Conservation (phyloP, 2,329 filamentous ascomycete genomes). For the Hypoxylon sp. region DNA sequence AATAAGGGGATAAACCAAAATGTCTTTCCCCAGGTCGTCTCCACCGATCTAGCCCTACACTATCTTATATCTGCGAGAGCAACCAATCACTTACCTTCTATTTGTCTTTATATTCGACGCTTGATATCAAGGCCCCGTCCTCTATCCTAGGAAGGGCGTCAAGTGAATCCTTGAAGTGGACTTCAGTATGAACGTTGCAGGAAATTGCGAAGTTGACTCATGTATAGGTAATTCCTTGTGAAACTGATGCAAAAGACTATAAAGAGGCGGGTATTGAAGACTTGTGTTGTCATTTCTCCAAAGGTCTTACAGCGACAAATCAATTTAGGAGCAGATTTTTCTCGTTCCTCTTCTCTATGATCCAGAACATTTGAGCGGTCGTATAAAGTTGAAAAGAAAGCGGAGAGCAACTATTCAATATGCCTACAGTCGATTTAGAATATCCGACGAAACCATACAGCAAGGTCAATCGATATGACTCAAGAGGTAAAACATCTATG, state of each 20-base stretch:
- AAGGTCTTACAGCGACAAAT: not conserved
- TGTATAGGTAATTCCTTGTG: slow-evolving; percentile 4
- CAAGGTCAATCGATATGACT: slow-evolving; percentile 76
- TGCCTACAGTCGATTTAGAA: slow-evolving; percentile 63
- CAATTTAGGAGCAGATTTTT: not conserved
- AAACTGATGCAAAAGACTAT: slow-evolving; percentile 23
- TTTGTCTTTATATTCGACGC: slow-evolving; percentile 29
- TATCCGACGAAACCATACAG: slow-evolving; percentile 76
- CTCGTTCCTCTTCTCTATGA: not conserved
- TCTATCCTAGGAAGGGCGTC: slow-evolving; percentile 14
- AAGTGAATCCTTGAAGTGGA: slow-evolving; percentile 16
- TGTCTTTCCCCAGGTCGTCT: slow-evolving; percentile 23
- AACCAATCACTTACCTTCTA: slow-evolving; percentile 40
- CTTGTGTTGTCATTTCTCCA: not conserved
- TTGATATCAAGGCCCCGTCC: slow-evolving; percentile 12
- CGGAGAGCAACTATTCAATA: slow-evolving; percentile 48
- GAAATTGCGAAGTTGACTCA: slow-evolving; percentile 28
- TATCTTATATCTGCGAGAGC: not conserved
- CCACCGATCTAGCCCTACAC: slow-evolving; percentile 29
- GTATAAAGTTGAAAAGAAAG: slow-evolving; percentile 3
- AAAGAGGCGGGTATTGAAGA: slow-evolving; percentile 2
- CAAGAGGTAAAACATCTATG: slow-evolving; percentile 66
- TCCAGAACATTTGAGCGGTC: too few relatives aligned
- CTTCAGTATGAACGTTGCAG: slow-evolving; percentile 6
- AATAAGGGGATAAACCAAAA: slow-evolving; percentile 27